Conservation (phyloP, 2,329 filamentous ascomycete species). For the Pochonia chlamydosporia region DNA sequence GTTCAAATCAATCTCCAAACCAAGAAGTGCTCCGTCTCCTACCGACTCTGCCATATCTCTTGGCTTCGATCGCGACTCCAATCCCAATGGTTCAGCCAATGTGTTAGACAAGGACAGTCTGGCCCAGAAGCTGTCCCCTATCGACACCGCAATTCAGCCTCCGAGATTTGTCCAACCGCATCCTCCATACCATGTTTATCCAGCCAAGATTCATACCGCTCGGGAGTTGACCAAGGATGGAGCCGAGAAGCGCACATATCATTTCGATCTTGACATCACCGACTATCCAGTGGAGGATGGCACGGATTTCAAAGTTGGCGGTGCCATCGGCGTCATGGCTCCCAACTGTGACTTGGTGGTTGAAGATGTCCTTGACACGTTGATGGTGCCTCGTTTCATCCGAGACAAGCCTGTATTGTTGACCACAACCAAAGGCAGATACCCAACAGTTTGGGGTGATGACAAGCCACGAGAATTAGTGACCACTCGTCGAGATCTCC, state of each 20-base stretch:
- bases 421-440: slow-evolving; percentile 74
- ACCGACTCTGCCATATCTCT: slow-evolving; percentile 45
- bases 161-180: slow-evolving; percentile 91
- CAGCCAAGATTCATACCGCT: slow-evolving; percentile 77
- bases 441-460: slow-evolving; percentile 98
- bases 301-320: slow-evolving; percentile 92
- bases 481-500: slow-evolving; percentile 83
- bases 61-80: slow-evolving; percentile 25
- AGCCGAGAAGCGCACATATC: slow-evolving; percentile 93
- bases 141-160: slow-evolving; percentile 63
- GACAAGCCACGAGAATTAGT: slow-evolving; percentile 79
- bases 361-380: slow-evolving; percentile 75
- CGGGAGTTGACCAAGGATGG: slow-evolving; percentile 82
- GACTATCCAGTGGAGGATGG: slow-evolving; percentile 82
- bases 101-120: slow-evolving; percentile 17
- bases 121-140: slow-evolving; percentile 19
- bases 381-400: slow-evolving; percentile 74
- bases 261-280: slow-evolving; percentile 95
- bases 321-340: slow-evolving; percentile 88
- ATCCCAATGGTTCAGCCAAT: slow-evolving; percentile 22
- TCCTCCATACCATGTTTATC: slow-evolving; percentile 85
- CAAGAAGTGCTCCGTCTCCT: slow-evolving; percentile 30
- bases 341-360: slow-evolving; percentile 75
- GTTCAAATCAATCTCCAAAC: slow-evolving; percentile 52
- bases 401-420: slow-evolving; percentile 79